A percentile compares a stretch with the other conserved stretches of the same genome.
Evolutionary conservation across 2,329 filamentous ascomycete genomes (phyloP).

Genomic region (Elsinoe fawcettii): DNA sequence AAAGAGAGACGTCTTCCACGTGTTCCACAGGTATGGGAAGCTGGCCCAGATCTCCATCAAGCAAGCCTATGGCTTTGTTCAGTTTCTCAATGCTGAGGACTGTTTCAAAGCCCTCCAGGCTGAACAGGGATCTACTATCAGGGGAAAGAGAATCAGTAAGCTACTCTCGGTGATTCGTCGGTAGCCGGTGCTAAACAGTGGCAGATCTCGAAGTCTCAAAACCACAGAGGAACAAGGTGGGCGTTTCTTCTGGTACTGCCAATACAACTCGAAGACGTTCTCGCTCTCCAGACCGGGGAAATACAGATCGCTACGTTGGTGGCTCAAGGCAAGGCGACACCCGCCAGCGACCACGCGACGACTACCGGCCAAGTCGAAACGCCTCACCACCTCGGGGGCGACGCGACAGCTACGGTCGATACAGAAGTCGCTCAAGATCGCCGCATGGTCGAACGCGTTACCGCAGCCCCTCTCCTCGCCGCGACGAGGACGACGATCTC

Average conservation of each 20-base stretch:
- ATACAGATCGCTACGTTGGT: conserved; percentile 44
- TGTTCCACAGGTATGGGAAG: conserved; percentile 77
- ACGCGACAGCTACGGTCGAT: conserved; percentile 31
- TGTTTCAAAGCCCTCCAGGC: conserved; percentile 66
- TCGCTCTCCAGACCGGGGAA: conserved; percentile 27
- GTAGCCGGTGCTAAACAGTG: background rate
- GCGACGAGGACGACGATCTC: conserved; percentile 54
- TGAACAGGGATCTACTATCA: conserved; percentile 72
- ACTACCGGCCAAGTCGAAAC: conserved; percentile 45
- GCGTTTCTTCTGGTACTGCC: conserved; percentile 30
- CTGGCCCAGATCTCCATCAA: conserved; percentile 94
- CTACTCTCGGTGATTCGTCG: conserved; percentile 18
- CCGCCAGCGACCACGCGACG: conserved; percentile 42
- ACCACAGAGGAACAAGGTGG: conserved; percentile 52
- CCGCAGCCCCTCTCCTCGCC: conserved; percentile 50
- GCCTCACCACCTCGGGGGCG: conserved; percentile 37
- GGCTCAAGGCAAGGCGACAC: conserved; percentile 31
- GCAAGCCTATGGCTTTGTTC: conserved; percentile 93
- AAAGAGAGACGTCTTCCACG: conserved; percentile 86
- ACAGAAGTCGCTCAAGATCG: conserved; percentile 31
- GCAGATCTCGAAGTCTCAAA: conserved; percentile 85
- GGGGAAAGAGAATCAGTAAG: conserved; percentile 91
- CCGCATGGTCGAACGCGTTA: conserved; percentile 35
- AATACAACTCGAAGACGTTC: conserved; percentile 40
- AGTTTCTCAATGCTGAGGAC: conserved; percentile 71